phyloP scores from a whole-genome alignment of 108 stramenopile species.

The Thalassiosira profunda region DNA sequence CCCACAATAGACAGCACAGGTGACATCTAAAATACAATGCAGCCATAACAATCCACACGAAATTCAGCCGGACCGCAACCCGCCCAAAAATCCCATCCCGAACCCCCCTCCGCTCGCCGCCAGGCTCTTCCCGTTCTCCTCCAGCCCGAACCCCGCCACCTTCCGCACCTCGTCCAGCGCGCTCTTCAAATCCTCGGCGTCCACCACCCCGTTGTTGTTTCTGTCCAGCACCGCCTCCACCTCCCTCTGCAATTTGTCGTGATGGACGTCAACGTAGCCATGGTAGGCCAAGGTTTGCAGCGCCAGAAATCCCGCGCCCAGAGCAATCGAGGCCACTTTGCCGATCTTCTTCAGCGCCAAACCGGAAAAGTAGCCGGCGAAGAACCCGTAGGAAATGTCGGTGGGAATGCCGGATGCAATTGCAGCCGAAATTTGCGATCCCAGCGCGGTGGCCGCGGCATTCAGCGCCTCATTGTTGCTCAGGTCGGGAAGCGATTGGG shows the following conservation, averaged over 20 bases:
- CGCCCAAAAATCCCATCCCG: conserved; percentile 44
- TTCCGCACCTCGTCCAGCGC: conserved; percentile 26
- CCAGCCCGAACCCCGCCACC: conserved; percentile 41
- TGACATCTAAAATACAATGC: no score
- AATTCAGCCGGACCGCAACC: conserved; percentile 45
- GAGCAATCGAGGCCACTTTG: conserved; percentile 57
- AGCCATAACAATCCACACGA: no score
- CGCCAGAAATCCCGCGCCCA: conserved; percentile 73
- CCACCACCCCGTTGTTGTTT: conserved; percentile 43
- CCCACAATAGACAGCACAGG: no score
- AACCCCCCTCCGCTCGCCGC: conserved; percentile 38
- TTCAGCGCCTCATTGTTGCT: not conserved
- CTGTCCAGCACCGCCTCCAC: conserved; percentile 37
- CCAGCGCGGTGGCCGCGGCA: not conserved
- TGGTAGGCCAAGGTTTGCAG: conserved; percentile 65
- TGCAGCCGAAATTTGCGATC: conserved; percentile 28
- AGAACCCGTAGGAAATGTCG: conserved; percentile 72
- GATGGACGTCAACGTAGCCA: conserved; percentile 80
- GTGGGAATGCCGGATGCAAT: conserved; percentile 59
- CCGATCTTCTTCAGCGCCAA: conserved; percentile 79
- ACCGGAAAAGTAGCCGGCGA: conserved; percentile 76
- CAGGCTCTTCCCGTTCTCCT: not conserved
- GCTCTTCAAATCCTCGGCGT: conserved; percentile 26
- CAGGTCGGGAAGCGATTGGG: not conserved
- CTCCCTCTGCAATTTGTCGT: conserved; percentile 54